Conservation (phyloP, 1,139 yeast species). For the Suhomyces chickasaworum region DNA sequence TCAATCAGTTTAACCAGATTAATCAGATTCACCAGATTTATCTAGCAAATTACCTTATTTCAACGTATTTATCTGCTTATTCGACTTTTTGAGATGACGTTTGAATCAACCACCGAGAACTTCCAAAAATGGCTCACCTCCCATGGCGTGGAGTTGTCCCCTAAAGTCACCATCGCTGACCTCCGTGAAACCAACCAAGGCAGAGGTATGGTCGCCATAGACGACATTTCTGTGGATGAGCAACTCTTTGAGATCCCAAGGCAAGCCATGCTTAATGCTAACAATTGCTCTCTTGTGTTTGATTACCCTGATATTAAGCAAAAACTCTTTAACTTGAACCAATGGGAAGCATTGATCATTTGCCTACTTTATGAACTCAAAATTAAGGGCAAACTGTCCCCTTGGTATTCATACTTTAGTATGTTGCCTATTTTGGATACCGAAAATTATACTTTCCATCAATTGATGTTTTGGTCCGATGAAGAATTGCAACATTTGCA, state of each 20-base stretch:
- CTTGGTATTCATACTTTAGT: conserved; percentile 71
- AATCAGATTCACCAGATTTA: not conserved
- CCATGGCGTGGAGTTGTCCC: conserved; percentile 51
- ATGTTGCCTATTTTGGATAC: conserved; percentile 58
- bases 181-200: conserved; percentile 65
- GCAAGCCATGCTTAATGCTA: conserved; percentile 54
- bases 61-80: too few relatives aligned
- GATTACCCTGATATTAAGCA: conserved; percentile 35
- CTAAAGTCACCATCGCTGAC: conserved; percentile 62
- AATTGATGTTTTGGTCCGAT: conserved; percentile 78
- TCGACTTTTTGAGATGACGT: conserved; percentile 5
- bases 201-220: conserved; percentile 70
- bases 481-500: conserved; percentile 50
- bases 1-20: too few relatives aligned
- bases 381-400: conserved; percentile 43
- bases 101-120: conserved; percentile 32
- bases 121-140: conserved; percentile 57
- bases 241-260: conserved; percentile 71
- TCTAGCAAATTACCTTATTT: too few relatives aligned
- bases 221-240: conserved; percentile 61
- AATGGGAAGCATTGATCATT: conserved; percentile 79
- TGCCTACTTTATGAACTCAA: conserved; percentile 61
- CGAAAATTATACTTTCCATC: conserved; percentile 49
- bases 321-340: conserved; percentile 48
- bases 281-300: conserved; percentile 50